These are phyloP conservation scores for Termitomyces sp. DNA, from an alignment of 768 basidiomycete genomes.

Conservation along the genomic window DNA sequence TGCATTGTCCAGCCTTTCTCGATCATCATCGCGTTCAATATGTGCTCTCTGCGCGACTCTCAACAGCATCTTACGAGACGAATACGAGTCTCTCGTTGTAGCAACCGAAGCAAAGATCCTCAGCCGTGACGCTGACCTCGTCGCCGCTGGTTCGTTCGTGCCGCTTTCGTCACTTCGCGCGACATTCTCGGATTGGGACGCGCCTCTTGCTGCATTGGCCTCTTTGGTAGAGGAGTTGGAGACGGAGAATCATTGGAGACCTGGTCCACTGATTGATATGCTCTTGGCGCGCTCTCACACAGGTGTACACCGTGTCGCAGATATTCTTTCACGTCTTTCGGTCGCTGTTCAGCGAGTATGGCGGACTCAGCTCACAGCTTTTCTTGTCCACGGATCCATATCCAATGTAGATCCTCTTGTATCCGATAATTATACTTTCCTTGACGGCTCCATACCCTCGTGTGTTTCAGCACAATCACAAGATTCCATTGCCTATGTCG, in stretches of 20 bases:
- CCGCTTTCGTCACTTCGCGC: constrained; percentile 82
- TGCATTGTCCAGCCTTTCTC: constrained; percentile 44
- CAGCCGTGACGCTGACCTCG: constrained; percentile 66
- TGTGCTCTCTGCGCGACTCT: constrained; percentile 74
- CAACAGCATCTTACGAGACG: constrained; percentile 66
- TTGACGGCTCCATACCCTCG: constrained; percentile 66
- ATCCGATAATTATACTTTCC: constrained; percentile 51
- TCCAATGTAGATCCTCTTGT: constrained; percentile 64
- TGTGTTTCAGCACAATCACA: constrained; percentile 68
- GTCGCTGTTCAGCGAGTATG: constrained; percentile 76
- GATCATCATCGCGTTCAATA: constrained; percentile 68
- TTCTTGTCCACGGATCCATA: constrained; percentile 75
- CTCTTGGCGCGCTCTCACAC: constrained; percentile 67
- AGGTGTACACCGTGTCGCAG: constrained; percentile 71
- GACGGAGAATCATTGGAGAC: constrained; percentile 52
- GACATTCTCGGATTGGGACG: constrained; percentile 84
- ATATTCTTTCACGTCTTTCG: constrained; percentile 68
- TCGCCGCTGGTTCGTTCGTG: constrained; percentile 78
- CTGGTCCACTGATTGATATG: constrained; percentile 79
- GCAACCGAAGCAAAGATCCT: constrained; percentile 80
- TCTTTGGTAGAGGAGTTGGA: constrained; percentile 61
- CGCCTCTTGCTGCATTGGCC: constrained; percentile 70
- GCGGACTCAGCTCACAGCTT: constrained; percentile 78
- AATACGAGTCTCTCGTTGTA: constrained; percentile 77
- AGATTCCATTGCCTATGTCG: constrained; percentile 84